Evolutionary conservation across 768 basidiomycete species (phyloP), one percentile per base, ranked within the genome.

Genomic region (Kwoniella sp.): DNA sequence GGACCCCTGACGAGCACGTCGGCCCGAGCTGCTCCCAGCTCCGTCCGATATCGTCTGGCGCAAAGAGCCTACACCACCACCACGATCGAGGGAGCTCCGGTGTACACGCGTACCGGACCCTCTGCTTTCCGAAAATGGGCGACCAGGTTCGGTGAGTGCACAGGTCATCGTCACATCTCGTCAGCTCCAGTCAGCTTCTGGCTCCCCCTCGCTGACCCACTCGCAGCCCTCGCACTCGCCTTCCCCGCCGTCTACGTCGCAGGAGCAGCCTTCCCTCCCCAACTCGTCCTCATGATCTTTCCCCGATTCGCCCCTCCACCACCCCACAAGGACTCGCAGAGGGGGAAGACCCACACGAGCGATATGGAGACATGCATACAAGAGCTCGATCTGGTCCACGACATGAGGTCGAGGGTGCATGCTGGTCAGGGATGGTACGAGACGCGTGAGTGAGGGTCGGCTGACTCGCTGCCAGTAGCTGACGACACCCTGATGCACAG

Each of bases 251-350:
- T 61, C 27, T 73, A 62, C 57, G 40, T 71, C 25, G 43, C 59
- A 15, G 69, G 69, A 5, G 62, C 69, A 11, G 52, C 67, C 38
- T 73, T 67, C 59, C 71, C 71, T 26, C 69, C 71, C 11, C 40
- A 63, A 31, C 46, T 67, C 15, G 56, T 73, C 3, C 49, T 83
- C 17, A 79, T 88, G 45, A 75, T 93, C 22, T 86, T 84, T 40
- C 90, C 91, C 2, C 80, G 86, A 9, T 77, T 81, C 0, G 86
- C 89, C 0, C 87, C 89, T 0, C 81, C 85, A 0, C 86, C 89
- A 0, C 81, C 80, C 15, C 78, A 80, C 55, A 78, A 77, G 11
- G 78, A 79, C 53, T 82, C 83, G 3, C 78, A 77, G 1, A 81
- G 83, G 55, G 83, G 85, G 0, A 71, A 80, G 31, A 79, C 79